A percentile compares a stretch with the other conserved stretches of the same genome.
These are phyloP conservation scores for Mycena amicta DNA, from an alignment of 768 basidiomycete species.

Conservation along the genomic window DNA sequence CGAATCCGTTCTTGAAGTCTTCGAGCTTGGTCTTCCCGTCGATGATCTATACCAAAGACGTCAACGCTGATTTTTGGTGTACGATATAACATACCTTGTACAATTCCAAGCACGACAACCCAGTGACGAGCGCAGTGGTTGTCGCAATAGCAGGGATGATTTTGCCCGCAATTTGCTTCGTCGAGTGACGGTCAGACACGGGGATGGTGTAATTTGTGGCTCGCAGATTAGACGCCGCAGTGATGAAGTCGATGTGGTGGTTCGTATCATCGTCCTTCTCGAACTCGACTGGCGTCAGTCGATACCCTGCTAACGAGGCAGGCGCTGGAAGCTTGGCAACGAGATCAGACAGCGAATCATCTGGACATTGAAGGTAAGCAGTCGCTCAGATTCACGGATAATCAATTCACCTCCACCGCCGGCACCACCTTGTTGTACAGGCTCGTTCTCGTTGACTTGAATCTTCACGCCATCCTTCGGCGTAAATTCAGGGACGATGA, in stretches of 20 bases:
- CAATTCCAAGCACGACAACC: conserved; percentile 92
- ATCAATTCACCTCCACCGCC: conserved; percentile 40
- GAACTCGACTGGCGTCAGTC: conserved; percentile 92
- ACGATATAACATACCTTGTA: conserved; percentile 71
- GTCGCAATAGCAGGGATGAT: conserved; percentile 99
- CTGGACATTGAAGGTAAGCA: conserved; percentile 33
- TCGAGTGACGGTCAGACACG: conserved; percentile 84
- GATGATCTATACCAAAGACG: conserved; percentile 65
- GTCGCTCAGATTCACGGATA: background rate
- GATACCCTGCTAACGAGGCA: conserved; percentile 93
- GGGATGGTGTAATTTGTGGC: conserved; percentile 93
- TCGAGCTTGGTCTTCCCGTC: conserved; percentile 94
- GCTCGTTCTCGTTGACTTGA: conserved; percentile 91
- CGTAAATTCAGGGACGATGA: conserved; percentile 90
- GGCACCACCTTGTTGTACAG: conserved; percentile 57
- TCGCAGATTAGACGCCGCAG: conserved; percentile 93
- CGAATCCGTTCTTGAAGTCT: conserved; percentile 97
- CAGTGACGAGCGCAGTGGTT: conserved; percentile 94
- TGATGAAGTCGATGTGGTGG: conserved; percentile 98
- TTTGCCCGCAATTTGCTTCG: conserved; percentile 98
- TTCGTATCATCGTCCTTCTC: conserved; percentile 99
- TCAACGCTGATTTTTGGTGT: conserved; percentile 2
- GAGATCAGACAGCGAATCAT: conserved; percentile 58
- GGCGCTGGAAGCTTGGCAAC: conserved; percentile 80
- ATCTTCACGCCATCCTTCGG: conserved; percentile 91